Conservation (phyloP, 2,329 filamentous ascomycete genomes). For the Colletotrichum spinosum region DNA sequence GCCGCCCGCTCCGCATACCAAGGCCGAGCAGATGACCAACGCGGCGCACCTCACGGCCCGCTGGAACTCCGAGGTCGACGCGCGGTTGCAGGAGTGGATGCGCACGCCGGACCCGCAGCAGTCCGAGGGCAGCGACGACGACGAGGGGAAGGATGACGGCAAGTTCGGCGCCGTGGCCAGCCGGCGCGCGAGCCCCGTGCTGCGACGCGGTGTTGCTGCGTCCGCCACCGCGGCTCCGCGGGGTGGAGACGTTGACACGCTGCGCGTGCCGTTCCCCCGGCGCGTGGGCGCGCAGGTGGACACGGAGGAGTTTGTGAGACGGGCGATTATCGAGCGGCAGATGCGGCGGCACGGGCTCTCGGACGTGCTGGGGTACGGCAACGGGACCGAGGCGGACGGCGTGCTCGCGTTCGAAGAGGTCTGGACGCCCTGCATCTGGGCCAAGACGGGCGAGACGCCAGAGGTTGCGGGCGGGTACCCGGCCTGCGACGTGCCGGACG, state of each 20-base stretch:
- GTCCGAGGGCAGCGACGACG: background rate
- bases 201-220: background rate
- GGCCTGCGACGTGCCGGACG: slow-evolving; percentile 55
- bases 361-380: slow-evolving; percentile 59
- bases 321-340: slow-evolving; percentile 61
- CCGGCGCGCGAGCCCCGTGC: background rate
- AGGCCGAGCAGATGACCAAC: slow-evolving; percentile 65
- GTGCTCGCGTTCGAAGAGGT: slow-evolving; percentile 55
- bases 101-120: slow-evolving; percentile 42
- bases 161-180: slow-evolving; percentile 12
- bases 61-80: slow-evolving; percentile 62
- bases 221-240: background rate
- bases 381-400: slow-evolving; percentile 42
- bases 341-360: slow-evolving; percentile 54
- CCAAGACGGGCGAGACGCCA: slow-evolving; percentile 34
- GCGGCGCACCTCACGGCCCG: slow-evolving; percentile 60
- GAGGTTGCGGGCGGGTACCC: slow-evolving; percentile 17
- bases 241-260: slow-evolving; percentile 38
- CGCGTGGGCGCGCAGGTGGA: slow-evolving; percentile 58
- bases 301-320: slow-evolving; percentile 52
- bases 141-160: slow-evolving; percentile 6
- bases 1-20: slow-evolving; percentile 58
- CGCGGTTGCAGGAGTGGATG: slow-evolving; percentile 57
- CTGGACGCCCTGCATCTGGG: slow-evolving; percentile 54
- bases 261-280: slow-evolving; percentile 48